phyloP scores from a whole-genome alignment of 805 yeast species.

The Saturnispora zaruensis region DNA sequence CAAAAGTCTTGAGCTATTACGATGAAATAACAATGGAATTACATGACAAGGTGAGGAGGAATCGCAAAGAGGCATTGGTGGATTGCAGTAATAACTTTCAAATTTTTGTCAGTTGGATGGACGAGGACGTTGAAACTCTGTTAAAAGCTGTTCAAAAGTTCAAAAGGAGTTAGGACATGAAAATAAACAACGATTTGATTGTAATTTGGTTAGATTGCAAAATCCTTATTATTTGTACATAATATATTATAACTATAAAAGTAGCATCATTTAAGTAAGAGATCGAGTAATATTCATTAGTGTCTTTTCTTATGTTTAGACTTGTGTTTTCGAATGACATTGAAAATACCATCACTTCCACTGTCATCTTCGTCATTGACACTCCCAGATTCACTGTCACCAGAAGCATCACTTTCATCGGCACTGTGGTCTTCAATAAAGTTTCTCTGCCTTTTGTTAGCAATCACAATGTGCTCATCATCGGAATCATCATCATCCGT shows the following conservation, averaged over 20 bases:
- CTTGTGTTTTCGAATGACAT: not conserved
- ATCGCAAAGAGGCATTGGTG: constrained; percentile 5
- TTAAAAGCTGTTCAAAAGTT: constrained; percentile 6
- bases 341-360: not conserved
- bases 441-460: not conserved
- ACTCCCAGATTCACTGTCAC: too few species aligned
- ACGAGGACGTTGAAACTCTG: constrained; percentile 10
- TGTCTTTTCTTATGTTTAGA: not conserved
- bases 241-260: not conserved
- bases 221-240: not conserved
- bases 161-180: not conserved
- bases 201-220: not conserved
- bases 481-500: constrained; percentile 3
- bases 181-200: not conserved
- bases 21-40: constrained; percentile 11
- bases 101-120: constrained; percentile 16
- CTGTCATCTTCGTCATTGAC: not conserved
- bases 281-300: not conserved
- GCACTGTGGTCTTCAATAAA: constrained; percentile 6
- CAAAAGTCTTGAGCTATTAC: constrained; percentile 14
- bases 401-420: not conserved
- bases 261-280: not conserved
- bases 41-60: constrained; percentile 1
- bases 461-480: not conserved
- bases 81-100: constrained; percentile 11